These are phyloP conservation scores for Ophiocordyceps robertsii DNA, from an alignment of 2,329 filamentous ascomycete genomes.

Conservation along the genomic window DNA sequence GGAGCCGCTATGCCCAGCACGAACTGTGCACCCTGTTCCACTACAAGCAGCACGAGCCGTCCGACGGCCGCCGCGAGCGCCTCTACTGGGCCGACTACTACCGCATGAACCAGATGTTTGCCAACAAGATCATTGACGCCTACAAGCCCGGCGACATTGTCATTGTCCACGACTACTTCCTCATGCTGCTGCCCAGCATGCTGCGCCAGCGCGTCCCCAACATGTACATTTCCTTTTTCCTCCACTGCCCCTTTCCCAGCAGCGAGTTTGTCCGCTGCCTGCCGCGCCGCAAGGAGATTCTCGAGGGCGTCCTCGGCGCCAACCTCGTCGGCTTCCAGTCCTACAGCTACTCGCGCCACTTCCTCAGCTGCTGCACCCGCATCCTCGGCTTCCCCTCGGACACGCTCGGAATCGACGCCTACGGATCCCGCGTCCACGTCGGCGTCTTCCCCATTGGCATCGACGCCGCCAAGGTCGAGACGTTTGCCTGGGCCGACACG, in stretches of 20 bases:
- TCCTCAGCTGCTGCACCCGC: slow-evolving; percentile 84
- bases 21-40: slow-evolving; percentile 89
- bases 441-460: slow-evolving; percentile 94
- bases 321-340: slow-evolving; percentile 95
- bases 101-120: slow-evolving; percentile 84
- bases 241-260: slow-evolving; percentile 90
- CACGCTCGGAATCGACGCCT: slow-evolving; percentile 72
- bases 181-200: slow-evolving; percentile 80
- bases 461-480: slow-evolving; percentile 68
- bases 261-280: slow-evolving; percentile 90
- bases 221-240: slow-evolving; percentile 88
- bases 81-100: slow-evolving; percentile 87
- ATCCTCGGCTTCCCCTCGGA: slow-evolving; percentile 86
- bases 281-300: slow-evolving; percentile 74
- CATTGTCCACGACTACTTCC: slow-evolving; percentile 87
- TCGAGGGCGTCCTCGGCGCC: slow-evolving; percentile 79
- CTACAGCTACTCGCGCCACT: slow-evolving; percentile 89
- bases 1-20: slow-evolving; percentile 83
- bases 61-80: slow-evolving; percentile 68
- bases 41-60: slow-evolving; percentile 89
- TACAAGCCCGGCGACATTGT: slow-evolving; percentile 92
- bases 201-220: slow-evolving; percentile 74
- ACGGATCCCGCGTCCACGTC: slow-evolving; percentile 77
- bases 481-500: slow-evolving; percentile 56
- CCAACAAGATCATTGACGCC: slow-evolving; percentile 72